Evolutionary conservation across 805 yeast species (phyloP).

Genomic region (Kodamaea leandrae): DNA sequence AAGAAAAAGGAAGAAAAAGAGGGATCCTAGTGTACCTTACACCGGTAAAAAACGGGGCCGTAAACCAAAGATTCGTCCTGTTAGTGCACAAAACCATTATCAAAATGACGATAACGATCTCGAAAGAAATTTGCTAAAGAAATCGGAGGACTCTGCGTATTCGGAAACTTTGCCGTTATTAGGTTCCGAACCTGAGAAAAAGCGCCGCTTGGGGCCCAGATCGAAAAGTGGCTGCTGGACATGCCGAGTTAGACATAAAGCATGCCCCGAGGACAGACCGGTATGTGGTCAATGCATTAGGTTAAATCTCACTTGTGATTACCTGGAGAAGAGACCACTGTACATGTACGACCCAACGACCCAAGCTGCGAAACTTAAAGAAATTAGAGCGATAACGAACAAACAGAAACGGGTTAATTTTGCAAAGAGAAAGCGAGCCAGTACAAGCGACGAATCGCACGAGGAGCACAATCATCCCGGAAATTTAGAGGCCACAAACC

Average conservation of each 20-base stretch:
- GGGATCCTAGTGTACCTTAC: not conserved
- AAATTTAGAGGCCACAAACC: too few relatives aligned
- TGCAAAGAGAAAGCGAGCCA: slow-evolving; percentile 10
- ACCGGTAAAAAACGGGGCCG: slow-evolving; percentile 9
- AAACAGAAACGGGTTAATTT: slow-evolving; percentile 20
- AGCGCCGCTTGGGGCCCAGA: slow-evolving; percentile 26
- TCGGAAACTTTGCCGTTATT: too few relatives aligned
- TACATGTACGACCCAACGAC: slow-evolving; percentile 47
- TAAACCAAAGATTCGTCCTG: slow-evolving; percentile 2
- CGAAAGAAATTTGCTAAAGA: not conserved
- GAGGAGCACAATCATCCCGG: too few relatives aligned
- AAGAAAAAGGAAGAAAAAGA: not conserved
- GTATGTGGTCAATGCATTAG: slow-evolving; percentile 55
- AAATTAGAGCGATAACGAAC: slow-evolving; percentile 46
- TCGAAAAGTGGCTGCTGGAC: slow-evolving; percentile 76
- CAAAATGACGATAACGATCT: not conserved
- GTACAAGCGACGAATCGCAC: not conserved
- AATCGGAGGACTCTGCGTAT: too few relatives aligned
- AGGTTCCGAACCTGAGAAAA: slow-evolving; percentile 10
- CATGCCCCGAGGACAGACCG: slow-evolving; percentile 68
- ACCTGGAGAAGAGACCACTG: slow-evolving; percentile 47
- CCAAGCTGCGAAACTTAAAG: slow-evolving; percentile 47
- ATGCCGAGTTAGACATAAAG: slow-evolving; percentile 68
- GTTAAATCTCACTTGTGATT: slow-evolving; percentile 58
- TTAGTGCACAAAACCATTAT: not conserved